A percentile compares a stretch with the other conserved stretches of the same genome.
Evolutionary conservation across 129 eudicot species (phyloP).

Genomic region (Escallonia herrerae): DNA sequence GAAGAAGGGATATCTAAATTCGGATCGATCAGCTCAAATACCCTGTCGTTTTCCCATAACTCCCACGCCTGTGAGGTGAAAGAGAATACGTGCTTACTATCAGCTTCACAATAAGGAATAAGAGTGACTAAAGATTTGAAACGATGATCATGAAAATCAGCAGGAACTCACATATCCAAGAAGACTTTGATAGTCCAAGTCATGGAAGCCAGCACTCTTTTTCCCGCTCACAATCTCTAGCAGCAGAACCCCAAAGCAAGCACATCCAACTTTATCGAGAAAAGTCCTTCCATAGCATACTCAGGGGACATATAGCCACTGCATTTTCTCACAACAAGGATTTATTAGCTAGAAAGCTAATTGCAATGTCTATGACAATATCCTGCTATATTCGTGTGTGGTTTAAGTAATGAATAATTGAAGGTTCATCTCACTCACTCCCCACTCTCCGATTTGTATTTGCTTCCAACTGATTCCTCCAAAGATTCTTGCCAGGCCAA

Average conservation of each 20-base stretch:
- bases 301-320: conserved; percentile 25
- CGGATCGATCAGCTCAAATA: conserved; percentile 9
- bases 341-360: background rate
- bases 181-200: conserved; percentile 3
- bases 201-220: conserved; percentile 13
- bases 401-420: background rate
- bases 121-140: too few relatives aligned
- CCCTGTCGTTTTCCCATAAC: conserved; percentile 11
- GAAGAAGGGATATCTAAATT: background rate
- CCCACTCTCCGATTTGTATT: conserved; percentile 13
- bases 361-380: background rate
- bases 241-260: conserved; percentile 22
- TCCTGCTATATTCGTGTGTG: background rate
- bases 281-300: conserved; percentile 23
- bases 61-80: conserved; percentile 11
- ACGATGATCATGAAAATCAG: background rate
- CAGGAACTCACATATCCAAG: conserved; percentile 12
- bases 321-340: background rate
- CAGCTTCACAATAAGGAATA: too few relatives aligned
- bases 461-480: conserved; percentile 1
- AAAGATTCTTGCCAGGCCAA: conserved; percentile 15
- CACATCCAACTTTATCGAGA: conserved; percentile 18
- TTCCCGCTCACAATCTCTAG: conserved; percentile 27
- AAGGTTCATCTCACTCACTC: conserved; percentile 2
- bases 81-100: background rate